phyloP scores from a whole-genome alignment of 805 yeast genomes.

The Saccharomycopsis fibuligera region DNA sequence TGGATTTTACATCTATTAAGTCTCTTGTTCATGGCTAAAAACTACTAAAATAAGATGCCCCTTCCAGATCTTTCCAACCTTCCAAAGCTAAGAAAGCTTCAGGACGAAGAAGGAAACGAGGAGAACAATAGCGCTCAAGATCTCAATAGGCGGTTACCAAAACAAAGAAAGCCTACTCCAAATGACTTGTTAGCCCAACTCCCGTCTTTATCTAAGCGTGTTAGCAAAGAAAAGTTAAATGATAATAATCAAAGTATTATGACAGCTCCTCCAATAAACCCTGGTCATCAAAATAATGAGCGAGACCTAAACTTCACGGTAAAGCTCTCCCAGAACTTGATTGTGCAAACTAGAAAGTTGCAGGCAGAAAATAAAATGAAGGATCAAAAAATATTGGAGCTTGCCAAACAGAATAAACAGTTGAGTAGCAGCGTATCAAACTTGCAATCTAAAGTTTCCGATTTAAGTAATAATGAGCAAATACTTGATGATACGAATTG shows the following conservation, averaged over 20 bases:
- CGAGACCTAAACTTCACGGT: conserved; percentile 68
- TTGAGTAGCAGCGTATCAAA: conserved; percentile 13
- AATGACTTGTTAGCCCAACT: conserved; percentile 14
- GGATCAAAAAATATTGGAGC: conserved; percentile 16
- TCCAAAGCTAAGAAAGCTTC: conserved; percentile 11
- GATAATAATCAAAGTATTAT: not conserved
- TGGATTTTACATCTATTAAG: no score
- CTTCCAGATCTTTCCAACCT: conserved; percentile 13
- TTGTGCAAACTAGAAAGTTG: conserved; percentile 63
- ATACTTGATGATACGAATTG: conserved; percentile 53
- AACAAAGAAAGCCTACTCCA: conserved; percentile 12
- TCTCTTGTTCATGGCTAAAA: no score
- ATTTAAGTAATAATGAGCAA: conserved; percentile 34
- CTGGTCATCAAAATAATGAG: conserved; percentile 32
- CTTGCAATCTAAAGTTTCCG: conserved; percentile 22
- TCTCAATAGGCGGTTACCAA: not conserved
- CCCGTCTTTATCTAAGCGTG: conserved; percentile 15
- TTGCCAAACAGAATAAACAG: conserved; percentile 9
- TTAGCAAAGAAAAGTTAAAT: conserved; percentile 16
- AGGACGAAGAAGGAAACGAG: conserved; percentile 10
- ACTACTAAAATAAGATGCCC: conserved; percentile 15
- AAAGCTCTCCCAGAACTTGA: conserved; percentile 65
- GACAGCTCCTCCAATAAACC: conserved; percentile 16
- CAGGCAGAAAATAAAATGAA: conserved; percentile 54
- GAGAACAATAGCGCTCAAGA: not conserved